Percentiles rank a stretch among this genome's conserved stretches.
Conservation (phyloP, 140 eudicot genomes). For the Senecio squalidus region DNA sequence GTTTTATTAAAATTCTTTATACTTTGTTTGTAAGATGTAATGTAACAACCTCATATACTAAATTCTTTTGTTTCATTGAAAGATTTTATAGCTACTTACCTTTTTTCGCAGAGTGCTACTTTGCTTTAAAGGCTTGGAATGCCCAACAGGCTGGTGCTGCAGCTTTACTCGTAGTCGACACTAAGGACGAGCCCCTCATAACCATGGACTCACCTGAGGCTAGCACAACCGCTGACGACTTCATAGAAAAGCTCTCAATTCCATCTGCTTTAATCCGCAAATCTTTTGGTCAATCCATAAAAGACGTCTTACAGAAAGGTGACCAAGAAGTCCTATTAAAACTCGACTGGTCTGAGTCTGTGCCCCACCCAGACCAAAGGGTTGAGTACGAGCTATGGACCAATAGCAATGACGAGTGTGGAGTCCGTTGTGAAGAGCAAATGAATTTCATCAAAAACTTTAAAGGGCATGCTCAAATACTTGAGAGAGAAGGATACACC, state of each 20-base stretch:
- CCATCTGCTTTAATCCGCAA: conserved; percentile 69
- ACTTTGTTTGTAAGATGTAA: too few species aligned
- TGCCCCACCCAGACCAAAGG: conserved; percentile 91
- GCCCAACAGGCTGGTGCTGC: conserved; percentile 97
- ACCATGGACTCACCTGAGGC: conserved; percentile 94
- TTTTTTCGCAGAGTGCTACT: conserved; percentile 58
- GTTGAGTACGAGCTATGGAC: conserved; percentile 99
- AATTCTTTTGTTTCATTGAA: too few species aligned
- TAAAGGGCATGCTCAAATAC: conserved; percentile 90
- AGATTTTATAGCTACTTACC: not conserved
- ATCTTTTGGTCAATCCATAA: conserved; percentile 60
- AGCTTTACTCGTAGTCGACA: conserved; percentile 77
- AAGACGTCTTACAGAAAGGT: conserved; percentile 49
- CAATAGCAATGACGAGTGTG: conserved; percentile 95
- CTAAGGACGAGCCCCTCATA: conserved; percentile 65
- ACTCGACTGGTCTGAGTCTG: conserved; percentile 94
- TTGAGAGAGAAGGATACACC: conserved; percentile 79
- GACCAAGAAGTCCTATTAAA: conserved; percentile 63
- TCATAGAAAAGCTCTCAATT: conserved; percentile 63
- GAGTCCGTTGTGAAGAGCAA: conserved; percentile 80
- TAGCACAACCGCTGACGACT: conserved; percentile 61
- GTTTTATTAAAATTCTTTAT: too few species aligned
- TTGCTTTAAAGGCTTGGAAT: conserved; percentile 87
- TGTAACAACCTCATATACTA: too few species aligned
- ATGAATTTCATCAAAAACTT: conserved; percentile 75